These are phyloP conservation scores for Ustilago tritici DNA, from an alignment of 1,284 basidiomycete genomes.

Conservation along the genomic window DNA sequence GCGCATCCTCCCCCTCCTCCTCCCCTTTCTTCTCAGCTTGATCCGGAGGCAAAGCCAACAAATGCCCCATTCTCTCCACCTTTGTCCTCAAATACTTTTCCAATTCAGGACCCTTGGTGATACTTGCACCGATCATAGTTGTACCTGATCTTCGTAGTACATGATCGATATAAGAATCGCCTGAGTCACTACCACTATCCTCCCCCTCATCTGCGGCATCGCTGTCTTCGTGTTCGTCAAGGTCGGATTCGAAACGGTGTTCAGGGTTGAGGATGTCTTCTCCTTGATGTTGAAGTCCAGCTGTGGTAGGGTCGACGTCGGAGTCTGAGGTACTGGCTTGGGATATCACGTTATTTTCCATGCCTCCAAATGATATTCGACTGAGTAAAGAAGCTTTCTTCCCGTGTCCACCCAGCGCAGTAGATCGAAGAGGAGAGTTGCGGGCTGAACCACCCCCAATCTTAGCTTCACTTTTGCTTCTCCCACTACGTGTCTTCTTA, in stretches of 20 bases:
- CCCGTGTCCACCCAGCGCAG: not conserved
- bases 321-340: conserved; percentile 31
- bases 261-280: conserved; percentile 29
- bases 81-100: conserved; percentile 97
- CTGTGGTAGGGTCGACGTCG: conserved; percentile 22
- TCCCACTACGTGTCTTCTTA: conserved; percentile 11
- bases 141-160: conserved; percentile 76
- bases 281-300: conserved; percentile 28
- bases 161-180: conserved; percentile 63
- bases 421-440: not conserved
- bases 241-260: conserved; percentile 22
- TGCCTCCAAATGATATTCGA: conserved; percentile 19
- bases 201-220: conserved; percentile 27
- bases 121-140: conserved; percentile 85
- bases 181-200: conserved; percentile 45
- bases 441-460: not conserved
- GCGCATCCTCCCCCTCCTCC: conserved; percentile 1
- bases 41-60: conserved; percentile 76
- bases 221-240: conserved; percentile 3
- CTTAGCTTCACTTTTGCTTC: conserved; percentile 6
- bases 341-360: conserved; percentile 44
- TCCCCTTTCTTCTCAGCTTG: not conserved
- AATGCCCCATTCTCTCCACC: conserved; percentile 94
- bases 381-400: conserved; percentile 23
- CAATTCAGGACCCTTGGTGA: conserved; percentile 85